Evolutionary conservation across 495 filamentous ascomycete genomes (phyloP), one percentile per base, ranked within the genome.

Genomic region (Penicillium argentinense): DNA sequence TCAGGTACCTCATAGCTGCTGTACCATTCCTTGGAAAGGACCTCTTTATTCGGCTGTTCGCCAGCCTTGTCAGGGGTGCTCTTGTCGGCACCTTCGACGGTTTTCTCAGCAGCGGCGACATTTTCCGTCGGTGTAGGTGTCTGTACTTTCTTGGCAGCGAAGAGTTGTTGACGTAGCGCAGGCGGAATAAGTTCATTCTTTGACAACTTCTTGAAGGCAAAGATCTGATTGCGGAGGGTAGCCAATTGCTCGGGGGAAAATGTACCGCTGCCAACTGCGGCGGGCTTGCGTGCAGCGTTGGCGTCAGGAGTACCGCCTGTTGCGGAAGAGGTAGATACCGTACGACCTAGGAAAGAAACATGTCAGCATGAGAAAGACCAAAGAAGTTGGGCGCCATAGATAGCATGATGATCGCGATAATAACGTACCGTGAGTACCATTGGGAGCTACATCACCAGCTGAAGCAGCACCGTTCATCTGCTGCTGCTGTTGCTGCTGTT

Each of bases 131-230:
- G 68, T 3, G 73, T 73, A n/a, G 78, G 75, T 2, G 79, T 72
- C 46, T 84, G 79, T 26, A 80, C 75, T 51, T 87, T 84, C 36
- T 86, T 84, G 9, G 83, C 79, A 17, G 83, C 74, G 55, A 89
- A 91, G 3, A 95, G 77, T 49, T 84, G 80, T 56, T 88, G 83
- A 60, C 91, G 85, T 28, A 91, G 72, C 30, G 75, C 71, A n/a
- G 74, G 63, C 2, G 90, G 87, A 12, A 97, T 82, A 1, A 88
- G 80, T 19, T 82, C 72, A 44, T 93, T 93, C 65, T 89, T 93
- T 9, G 84, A 82, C 1, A 96, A 73, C 53, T 84, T 72, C 65
- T 89, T 88, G 71, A 95, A 95, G 5, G 88, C 88, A 51, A 80
- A 66, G 32, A 95, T 92, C 60, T 96, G 91, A 34, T 83, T 82